phyloP scores from a whole-genome alignment of 2,329 filamentous ascomycete species.

The Rugonectria rugulosa region DNA sequence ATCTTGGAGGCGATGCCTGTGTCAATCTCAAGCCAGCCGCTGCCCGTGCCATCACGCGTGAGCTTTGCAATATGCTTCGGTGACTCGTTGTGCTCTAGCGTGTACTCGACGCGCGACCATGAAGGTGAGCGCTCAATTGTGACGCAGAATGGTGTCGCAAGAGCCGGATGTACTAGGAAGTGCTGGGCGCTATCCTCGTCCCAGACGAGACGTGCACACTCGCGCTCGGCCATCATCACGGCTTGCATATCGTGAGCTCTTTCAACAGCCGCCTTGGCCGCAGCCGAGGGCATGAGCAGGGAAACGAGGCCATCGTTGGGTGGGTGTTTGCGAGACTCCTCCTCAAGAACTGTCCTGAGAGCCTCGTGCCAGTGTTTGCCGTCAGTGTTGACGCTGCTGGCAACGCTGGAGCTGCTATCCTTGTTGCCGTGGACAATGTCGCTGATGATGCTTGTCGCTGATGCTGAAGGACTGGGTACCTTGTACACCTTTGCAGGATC shows the following conservation, averaged over 20 bases:
- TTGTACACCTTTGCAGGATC: constrained; percentile 67
- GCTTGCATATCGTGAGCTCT: constrained; percentile 65
- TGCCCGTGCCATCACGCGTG: constrained; percentile 66
- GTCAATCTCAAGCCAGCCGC: constrained; percentile 68
- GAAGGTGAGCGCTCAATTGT: constrained; percentile 65
- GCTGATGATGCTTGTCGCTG: constrained; percentile 41
- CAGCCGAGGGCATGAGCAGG: constrained; percentile 71
- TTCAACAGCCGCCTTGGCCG: constrained; percentile 69
- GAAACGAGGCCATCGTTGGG: constrained; percentile 72
- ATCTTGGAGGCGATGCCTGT: constrained; percentile 66
- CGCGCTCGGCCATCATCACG: constrained; percentile 69
- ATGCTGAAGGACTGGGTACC: constrained; percentile 45
- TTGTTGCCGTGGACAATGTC: constrained; percentile 40
- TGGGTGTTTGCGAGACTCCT: constrained; percentile 58
- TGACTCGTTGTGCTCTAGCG: constrained; percentile 69
- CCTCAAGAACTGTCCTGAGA: constrained; percentile 65
- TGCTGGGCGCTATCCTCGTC: constrained; percentile 66
- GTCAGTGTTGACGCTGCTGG: constrained; percentile 41
- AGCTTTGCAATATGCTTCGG: constrained; percentile 67
- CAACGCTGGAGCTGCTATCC: constrained; percentile 27
- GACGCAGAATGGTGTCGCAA: constrained; percentile 69
- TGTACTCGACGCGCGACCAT: constrained; percentile 69
- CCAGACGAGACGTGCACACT: constrained; percentile 77
- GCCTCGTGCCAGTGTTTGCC: constrained; percentile 65
- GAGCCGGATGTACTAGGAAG: constrained; percentile 69